phyloP scores from a whole-genome alignment of 805 yeast genomes.

The Pichia kluyveri region DNA sequence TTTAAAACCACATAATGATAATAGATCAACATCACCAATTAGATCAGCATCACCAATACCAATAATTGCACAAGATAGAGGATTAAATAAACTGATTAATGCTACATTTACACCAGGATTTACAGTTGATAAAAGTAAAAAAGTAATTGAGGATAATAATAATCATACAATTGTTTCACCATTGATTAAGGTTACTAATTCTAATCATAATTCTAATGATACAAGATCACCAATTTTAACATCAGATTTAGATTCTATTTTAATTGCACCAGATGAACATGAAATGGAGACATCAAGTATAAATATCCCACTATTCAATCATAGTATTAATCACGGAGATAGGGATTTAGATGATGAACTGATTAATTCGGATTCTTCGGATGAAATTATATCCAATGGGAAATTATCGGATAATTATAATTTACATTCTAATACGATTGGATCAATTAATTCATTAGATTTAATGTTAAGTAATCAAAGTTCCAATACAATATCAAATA shows the following conservation, averaged over 20 bases:
- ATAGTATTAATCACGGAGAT: too few species aligned
- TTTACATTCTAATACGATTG: not conserved
- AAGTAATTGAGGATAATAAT: not conserved
- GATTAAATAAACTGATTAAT: constrained; percentile 12
- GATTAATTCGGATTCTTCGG: not conserved
- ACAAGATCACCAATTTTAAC: too few species aligned
- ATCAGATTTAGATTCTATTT: not conserved
- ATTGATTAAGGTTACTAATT: not conserved
- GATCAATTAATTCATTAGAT: constrained; percentile 3
- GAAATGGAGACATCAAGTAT: not conserved
- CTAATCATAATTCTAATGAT: not conserved
- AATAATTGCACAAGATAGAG: constrained; percentile 2
- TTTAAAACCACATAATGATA: constrained; percentile 1
- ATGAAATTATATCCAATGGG: not conserved
- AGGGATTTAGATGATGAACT: not conserved
- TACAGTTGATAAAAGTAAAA: not conserved
- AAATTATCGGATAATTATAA: not conserved
- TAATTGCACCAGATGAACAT: not conserved
- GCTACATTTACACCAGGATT: constrained; percentile 18
- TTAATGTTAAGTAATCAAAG: constrained; percentile 1
- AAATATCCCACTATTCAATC: not conserved
- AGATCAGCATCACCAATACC: constrained; percentile 11
- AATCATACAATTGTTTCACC: not conserved
- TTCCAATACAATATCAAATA: not conserved
- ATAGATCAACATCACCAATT: constrained; percentile 12